Evolutionary conservation across 2,329 filamentous ascomycete genomes (phyloP), one percentile per base, ranked within the genome.

Genomic region (Cadophora gregata): DNA sequence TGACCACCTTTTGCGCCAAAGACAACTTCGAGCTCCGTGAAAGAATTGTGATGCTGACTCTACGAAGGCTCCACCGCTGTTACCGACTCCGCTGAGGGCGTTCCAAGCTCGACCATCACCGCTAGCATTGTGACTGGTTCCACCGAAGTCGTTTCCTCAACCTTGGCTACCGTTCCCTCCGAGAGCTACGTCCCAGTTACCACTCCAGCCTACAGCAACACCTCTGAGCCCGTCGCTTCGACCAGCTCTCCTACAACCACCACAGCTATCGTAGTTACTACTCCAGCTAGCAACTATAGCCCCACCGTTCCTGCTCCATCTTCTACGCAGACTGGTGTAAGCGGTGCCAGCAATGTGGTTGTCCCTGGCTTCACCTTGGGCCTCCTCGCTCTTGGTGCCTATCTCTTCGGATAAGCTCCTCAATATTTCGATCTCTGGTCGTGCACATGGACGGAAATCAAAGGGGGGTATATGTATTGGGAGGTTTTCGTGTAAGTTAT

Each of bases 351-450:
- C 14, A 45, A 48, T 29, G 61, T 61, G 31, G 50, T 53, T 3
- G 56, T 60, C 56, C 62, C 65, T 56, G 65, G 61, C 29, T 24
- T 64, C 31, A 50, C 48, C 50, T 56, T 67, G 56, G 58, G 42
- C 21, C 38, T 62, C 31, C 50, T 67, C 19, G 62, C 62, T 59
- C 29, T 67, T 19, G 65, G 47, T 61, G 62, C 58, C 38, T 58
- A 64, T 25, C 50, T 67, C 36, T 67, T 64, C 58, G 65, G 56
- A 33, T 67, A 62, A 67, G n/a, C 48, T 45, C 29, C 31, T 36
- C 16, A 48, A 27, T 31, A 27, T 47, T 59, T 59, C 50, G 55
- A 45, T 67, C 24, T 63, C 45, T 60, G 58, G 55, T 51, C 56
- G 21, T 8, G 7, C 47, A 24, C 19, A 53, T 29, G 63, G 56